phyloP scores from a whole-genome alignment of 306 rosid species.

The Sicyos edulis region DNA sequence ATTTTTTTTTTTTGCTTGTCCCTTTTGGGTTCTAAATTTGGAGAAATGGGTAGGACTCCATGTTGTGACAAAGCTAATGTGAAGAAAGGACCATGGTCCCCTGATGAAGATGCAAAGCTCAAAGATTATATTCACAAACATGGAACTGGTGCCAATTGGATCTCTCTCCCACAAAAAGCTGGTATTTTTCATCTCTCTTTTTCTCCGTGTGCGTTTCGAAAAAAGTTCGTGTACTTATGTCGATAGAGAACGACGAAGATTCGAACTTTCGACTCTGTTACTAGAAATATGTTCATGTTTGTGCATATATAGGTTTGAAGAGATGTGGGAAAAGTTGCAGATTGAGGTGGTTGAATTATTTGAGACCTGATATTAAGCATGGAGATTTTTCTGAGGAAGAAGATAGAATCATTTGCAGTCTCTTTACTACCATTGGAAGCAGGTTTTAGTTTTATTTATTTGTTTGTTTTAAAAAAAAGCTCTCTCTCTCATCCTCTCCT shows the following conservation, averaged over 20 bases:
- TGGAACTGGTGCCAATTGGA: constrained; percentile 97
- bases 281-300: background rate
- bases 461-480: too few relatives aligned
- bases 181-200: constrained; percentile 29
- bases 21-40: background rate
- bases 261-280: background rate
- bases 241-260: background rate
- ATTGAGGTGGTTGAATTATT: constrained; percentile 91
- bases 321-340: constrained; percentile 98
- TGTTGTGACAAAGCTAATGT: constrained; percentile 92
- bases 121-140: constrained; percentile 53
- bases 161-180: constrained; percentile 78
- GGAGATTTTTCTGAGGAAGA: constrained; percentile 84
- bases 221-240: background rate
- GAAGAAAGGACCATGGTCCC: constrained; percentile 97
- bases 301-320: constrained; percentile 49
- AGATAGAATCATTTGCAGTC: constrained; percentile 67
- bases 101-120: constrained; percentile 82
- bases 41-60: constrained; percentile 84
- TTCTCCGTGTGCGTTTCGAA: background rate
- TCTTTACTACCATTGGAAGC: constrained; percentile 89
- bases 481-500: background rate
- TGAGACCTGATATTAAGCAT: constrained; percentile 83
- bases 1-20: background rate
- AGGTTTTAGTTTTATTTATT: constrained; percentile 36